These are phyloP conservation scores for Cetradonia linearis DNA, from an alignment of 495 filamentous ascomycete genomes.

Conservation along the genomic window DNA sequence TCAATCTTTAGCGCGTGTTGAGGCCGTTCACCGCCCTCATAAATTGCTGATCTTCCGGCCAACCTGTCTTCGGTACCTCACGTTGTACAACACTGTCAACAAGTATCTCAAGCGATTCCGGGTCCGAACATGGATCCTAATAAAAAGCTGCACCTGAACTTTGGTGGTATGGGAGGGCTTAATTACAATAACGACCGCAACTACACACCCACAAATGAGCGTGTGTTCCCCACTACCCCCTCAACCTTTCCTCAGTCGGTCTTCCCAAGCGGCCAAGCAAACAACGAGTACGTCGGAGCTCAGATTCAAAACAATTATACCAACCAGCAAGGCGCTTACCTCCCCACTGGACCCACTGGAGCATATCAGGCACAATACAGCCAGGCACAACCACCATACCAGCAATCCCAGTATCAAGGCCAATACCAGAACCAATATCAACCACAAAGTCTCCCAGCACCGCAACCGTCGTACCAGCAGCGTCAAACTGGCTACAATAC, in stretches of 20 bases:
- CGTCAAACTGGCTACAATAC: slow-evolving; percentile 32
- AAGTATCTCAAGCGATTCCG: not conserved
- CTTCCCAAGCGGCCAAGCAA: slow-evolving; percentile 48
- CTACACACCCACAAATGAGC: slow-evolving; percentile 56
- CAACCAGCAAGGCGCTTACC: slow-evolving; percentile 50
- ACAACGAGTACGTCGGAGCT: slow-evolving; percentile 41
- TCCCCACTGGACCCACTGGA: slow-evolving; percentile 29
- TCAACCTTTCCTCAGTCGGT: slow-evolving; percentile 93
- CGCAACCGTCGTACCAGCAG: slow-evolving; percentile 29
- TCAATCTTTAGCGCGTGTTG: slow-evolving; percentile 1
- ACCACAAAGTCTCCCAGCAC: slow-evolving; percentile 19
- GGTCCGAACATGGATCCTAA: slow-evolving; percentile 41
- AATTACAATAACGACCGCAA: slow-evolving; percentile 52
- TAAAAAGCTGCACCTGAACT: slow-evolving; percentile 63
- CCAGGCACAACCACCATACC: slow-evolving; percentile 33
- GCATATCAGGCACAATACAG: slow-evolving; percentile 48
- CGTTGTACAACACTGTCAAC: not conserved
- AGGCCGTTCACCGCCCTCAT: not conserved
- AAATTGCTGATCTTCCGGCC: not conserved
- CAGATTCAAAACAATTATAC: slow-evolving; percentile 37
- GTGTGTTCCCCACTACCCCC: slow-evolving; percentile 90
- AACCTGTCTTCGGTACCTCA: not conserved
- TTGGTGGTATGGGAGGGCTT: slow-evolving; percentile 31
- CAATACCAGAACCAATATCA: slow-evolving; percentile 39
- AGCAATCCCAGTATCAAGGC: slow-evolving; percentile 59